Conservation (phyloP, 2,329 filamentous ascomycete species). For the Mycogone perniciosa region DNA sequence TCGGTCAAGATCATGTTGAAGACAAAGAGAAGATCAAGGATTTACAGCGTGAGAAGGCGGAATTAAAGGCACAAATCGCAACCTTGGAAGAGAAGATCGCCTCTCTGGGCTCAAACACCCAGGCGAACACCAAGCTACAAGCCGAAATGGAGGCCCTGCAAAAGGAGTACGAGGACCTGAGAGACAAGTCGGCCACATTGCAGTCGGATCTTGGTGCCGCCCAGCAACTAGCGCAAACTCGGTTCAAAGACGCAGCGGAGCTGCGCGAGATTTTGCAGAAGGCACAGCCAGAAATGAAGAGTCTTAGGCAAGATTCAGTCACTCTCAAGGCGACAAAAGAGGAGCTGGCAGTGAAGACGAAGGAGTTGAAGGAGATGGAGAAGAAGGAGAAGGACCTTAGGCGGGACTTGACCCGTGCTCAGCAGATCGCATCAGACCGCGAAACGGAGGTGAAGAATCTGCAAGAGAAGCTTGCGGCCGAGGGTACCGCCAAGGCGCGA, state of each 20-base stretch:
- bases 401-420: constrained; percentile 63
- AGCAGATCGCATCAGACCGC: constrained; percentile 64
- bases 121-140: constrained; percentile 49
- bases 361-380: constrained; percentile 70
- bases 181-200: constrained; percentile 60
- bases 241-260: constrained; percentile 83
- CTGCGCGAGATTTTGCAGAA: constrained; percentile 75
- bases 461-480: constrained; percentile 70
- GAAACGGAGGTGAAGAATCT: constrained; percentile 72
- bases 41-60: constrained; percentile 61
- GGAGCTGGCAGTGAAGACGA: constrained; percentile 54
- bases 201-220: constrained; percentile 81
- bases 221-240: constrained; percentile 75
- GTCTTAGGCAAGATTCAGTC: constrained; percentile 67
- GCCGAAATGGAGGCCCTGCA: constrained; percentile 52
- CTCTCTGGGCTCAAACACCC: constrained; percentile 26
- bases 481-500: constrained; percentile 63
- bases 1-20: constrained; percentile 79
- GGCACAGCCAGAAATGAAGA: constrained; percentile 77
- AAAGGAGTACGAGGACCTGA: constrained; percentile 60
- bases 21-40: constrained; percentile 71
- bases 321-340: constrained; percentile 69
- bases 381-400: constrained; percentile 75
- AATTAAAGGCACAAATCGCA: constrained; percentile 55
- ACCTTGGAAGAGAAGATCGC: constrained; percentile 66